Base-by-base conservation (phyloP, 805 yeast species). In the Saccharomyces kudriavzevii region DNA sequence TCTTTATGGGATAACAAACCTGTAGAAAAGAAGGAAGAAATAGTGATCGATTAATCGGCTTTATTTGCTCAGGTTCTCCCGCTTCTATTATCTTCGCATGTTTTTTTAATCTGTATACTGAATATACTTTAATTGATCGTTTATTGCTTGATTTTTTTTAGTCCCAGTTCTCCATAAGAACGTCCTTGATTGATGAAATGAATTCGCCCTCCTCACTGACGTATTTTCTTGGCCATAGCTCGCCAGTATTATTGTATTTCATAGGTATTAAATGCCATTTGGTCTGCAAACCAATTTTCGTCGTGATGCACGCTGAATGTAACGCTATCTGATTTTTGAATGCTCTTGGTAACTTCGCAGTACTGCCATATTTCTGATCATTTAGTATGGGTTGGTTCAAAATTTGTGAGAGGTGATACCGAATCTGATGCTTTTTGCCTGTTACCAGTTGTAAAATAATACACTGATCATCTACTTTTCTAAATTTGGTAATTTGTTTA, bases 1-100 rank as follows among this genome's bases (percentile, higher is more conserved):
- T 75, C 74, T 61, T 59, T 87, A 50, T 91, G 96, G 96, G 65
- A 56, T 26, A 60, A 63, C 48, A 65, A 67, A 51, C 56, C 59
- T 49, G 59, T 64, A 49, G 57, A 60, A 50, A 55, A 52, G 49
- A 48, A 49, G 24, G 51, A 58, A 40, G 26, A 48, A 22, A 50
- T 52, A 47, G 52, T 49, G 47, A 52, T 31, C 45, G 28, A 30
- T 14, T 22, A 25, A 30, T n/a, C 13, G 24, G 1, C 4, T 17
- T 17, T 8, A 11, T 35, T 17, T 9, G 24, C 24, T 35, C 6
- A 17, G 24, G 22, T 3, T 5, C 3, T 9, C 13, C 22, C 17
- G 9, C 43, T 8, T 35, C 17, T 17, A n/a, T 35, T 5, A 6
- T 35, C 6, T 4, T 17, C 40, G 22, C 24, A 3, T 35, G 14